Conservation (phyloP, 768 basidiomycete genomes). For the Scleroderma citrinum region DNA sequence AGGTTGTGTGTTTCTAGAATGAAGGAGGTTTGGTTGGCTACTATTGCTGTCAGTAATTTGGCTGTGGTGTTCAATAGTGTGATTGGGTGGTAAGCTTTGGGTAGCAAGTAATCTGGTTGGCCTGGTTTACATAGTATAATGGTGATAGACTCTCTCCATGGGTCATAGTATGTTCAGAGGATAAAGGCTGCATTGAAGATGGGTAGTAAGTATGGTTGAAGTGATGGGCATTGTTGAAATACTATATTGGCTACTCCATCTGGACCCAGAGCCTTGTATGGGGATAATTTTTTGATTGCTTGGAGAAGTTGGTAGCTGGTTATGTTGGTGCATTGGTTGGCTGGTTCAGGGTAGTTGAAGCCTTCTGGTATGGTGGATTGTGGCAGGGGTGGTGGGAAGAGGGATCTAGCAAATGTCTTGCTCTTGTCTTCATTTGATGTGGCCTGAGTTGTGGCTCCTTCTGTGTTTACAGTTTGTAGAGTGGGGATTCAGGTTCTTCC, state of each 20-base stretch:
- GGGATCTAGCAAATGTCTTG: conserved; percentile 8
- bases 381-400: conserved; percentile 20
- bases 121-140: conserved; percentile 26
- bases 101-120: conserved; percentile 24
- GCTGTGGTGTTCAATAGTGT: conserved; percentile 29
- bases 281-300: conserved; percentile 7
- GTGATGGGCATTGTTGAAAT: conserved; percentile 7
- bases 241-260: conserved; percentile 25
- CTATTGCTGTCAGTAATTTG: too few relatives aligned
- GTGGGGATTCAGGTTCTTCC: not conserved
- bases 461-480: not conserved
- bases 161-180: not conserved
- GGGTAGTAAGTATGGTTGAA: not conserved
- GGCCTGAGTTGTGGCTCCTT: not conserved
- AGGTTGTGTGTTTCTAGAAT: too few relatives aligned
- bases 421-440: conserved; percentile 18
- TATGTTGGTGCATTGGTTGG: not conserved
- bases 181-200: conserved; percentile 8
- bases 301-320: conserved; percentile 6
- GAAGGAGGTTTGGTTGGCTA: too few relatives aligned
- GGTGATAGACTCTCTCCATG: too few relatives aligned
- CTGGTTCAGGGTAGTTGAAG: conserved; percentile 2
- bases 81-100: conserved; percentile 35
- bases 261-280: conserved; percentile 18
- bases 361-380: not conserved